Percentiles rank a stretch among this genome's conserved stretches.
Conservation (phyloP, 2,329 filamentous ascomycete species). For the Zymoseptoria passerinii region DNA sequence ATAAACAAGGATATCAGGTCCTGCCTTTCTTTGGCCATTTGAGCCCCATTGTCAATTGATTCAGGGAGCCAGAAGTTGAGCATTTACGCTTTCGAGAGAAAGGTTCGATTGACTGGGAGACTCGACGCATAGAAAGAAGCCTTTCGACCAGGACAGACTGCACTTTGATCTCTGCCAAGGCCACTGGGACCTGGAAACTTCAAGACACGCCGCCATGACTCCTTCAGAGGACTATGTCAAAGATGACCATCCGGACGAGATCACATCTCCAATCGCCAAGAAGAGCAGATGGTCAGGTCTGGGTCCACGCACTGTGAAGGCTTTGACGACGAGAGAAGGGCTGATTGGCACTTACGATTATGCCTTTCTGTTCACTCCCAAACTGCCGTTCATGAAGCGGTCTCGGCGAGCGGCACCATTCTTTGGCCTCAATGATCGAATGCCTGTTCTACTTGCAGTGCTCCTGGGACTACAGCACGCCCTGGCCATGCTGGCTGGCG, state of each 20-base stretch:
- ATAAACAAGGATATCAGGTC: background rate
- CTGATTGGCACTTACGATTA: slow-evolving; percentile 85
- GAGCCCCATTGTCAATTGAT: too few species aligned
- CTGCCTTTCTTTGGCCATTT: too few species aligned
- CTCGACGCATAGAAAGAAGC: too few species aligned
- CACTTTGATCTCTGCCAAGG: background rate
- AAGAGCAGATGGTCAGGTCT: slow-evolving; percentile 37
- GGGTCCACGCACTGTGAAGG: slow-evolving; percentile 33
- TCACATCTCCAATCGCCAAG: slow-evolving; percentile 33
- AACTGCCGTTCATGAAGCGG: slow-evolving; percentile 72
- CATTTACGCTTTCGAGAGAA: too few species aligned
- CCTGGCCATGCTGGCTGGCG: slow-evolving; percentile 58
- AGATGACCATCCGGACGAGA: slow-evolving; percentile 38
- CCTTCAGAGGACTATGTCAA: slow-evolving; percentile 26
- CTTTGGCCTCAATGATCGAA: slow-evolving; percentile 71
- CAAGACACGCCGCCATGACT: slow-evolving; percentile 11
- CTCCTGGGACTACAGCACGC: slow-evolving; percentile 73
- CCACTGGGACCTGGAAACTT: background rate
- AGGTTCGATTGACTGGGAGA: too few species aligned
- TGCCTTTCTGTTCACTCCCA: slow-evolving; percentile 72
- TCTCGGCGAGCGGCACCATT: slow-evolving; percentile 58
- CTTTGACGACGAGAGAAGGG: slow-evolving; percentile 51
- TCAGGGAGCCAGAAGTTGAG: too few species aligned
- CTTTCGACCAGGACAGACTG: too few species aligned
- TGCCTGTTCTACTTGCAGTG: slow-evolving; percentile 66